These are phyloP conservation scores for Neoascochyta sp. DNA, from an alignment of 2,329 filamentous ascomycete species.

Conservation along the genomic window DNA sequence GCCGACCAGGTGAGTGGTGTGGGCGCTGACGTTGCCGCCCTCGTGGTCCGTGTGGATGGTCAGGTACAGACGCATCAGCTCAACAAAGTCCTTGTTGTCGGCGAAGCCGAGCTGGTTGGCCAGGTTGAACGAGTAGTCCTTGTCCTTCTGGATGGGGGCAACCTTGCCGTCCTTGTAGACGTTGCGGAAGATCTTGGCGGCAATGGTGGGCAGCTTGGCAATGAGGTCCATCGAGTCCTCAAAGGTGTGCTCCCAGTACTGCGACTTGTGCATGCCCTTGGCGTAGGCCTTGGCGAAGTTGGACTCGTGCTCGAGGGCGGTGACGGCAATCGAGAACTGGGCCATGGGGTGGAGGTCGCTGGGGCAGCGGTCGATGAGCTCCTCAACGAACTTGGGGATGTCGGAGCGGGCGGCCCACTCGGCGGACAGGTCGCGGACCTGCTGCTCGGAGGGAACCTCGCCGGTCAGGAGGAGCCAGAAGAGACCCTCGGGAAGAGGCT, in stretches of 20 bases:
- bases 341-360: conserved; percentile 99
- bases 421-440: conserved; percentile 95
- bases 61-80: conserved; percentile 97
- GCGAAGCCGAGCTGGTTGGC: conserved; percentile 98
- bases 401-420: conserved; percentile 98
- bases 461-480: conserved; percentile 99
- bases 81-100: conserved; percentile 92
- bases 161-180: conserved; percentile 99
- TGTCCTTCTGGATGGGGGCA: conserved; percentile 90
- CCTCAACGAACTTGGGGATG: conserved; percentile 96
- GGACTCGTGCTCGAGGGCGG: conserved; percentile 96
- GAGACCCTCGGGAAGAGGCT: conserved; percentile 97
- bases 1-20: conserved; percentile 98
- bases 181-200: conserved; percentile 98
- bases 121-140: conserved; percentile 99
- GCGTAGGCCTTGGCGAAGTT: conserved; percentile 98
- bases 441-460: conserved; percentile 95
- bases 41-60: conserved; percentile 99
- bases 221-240: conserved; percentile 99
- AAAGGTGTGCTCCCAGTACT: conserved; percentile 99
- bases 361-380: conserved; percentile 99
- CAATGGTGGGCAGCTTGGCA: conserved; percentile 98
- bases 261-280: conserved; percentile 98
- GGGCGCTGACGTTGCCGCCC: conserved; percentile 96
- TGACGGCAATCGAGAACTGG: conserved; percentile 97